These are phyloP conservation scores for Paramecium pentaurelia DNA, from an alignment of 73 alveolate species.

Conservation along the genomic window DNA sequence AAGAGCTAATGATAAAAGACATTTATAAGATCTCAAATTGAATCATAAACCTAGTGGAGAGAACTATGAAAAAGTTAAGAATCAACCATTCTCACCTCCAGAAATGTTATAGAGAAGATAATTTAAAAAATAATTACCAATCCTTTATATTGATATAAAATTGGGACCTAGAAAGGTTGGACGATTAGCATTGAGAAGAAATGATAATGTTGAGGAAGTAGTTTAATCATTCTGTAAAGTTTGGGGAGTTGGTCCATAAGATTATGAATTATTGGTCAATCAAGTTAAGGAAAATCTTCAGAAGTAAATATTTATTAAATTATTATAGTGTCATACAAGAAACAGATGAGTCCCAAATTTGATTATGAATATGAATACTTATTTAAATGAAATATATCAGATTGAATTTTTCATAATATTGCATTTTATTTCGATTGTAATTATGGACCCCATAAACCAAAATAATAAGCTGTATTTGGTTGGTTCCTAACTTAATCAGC, in stretches of 20 bases:
- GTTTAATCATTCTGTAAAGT: constrained; percentile 5
- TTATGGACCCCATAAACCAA: constrained; percentile 39
- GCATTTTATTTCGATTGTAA: neutral
- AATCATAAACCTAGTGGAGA: constrained; percentile 35
- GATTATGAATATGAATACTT: neutral
- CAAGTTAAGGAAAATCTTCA: neutral
- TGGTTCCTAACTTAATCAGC: neutral
- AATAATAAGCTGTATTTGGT: constrained; percentile 28
- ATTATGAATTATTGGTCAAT: neutral
- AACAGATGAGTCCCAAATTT: neutral
- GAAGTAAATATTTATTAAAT: neutral
- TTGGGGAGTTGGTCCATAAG: constrained; percentile 27
- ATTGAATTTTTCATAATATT: neutral
- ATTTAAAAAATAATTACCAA: constrained; percentile 2
- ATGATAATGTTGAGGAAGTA: constrained; percentile 16
- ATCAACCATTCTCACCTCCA: constrained; percentile 16
- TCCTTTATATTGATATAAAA: neutral
- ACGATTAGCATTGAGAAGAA: constrained; percentile 9
- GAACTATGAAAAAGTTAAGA: neutral
- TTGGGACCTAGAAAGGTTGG: constrained; percentile 45
- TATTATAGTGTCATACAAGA: neutral
- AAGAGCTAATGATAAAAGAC: neutral
- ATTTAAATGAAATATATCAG: neutral
- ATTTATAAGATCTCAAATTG: neutral
- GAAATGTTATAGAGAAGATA: constrained; percentile 9